phyloP scores from a whole-genome alignment of 1,284 basidiomycete genomes.

The Moesziomyces antarcticus region DNA sequence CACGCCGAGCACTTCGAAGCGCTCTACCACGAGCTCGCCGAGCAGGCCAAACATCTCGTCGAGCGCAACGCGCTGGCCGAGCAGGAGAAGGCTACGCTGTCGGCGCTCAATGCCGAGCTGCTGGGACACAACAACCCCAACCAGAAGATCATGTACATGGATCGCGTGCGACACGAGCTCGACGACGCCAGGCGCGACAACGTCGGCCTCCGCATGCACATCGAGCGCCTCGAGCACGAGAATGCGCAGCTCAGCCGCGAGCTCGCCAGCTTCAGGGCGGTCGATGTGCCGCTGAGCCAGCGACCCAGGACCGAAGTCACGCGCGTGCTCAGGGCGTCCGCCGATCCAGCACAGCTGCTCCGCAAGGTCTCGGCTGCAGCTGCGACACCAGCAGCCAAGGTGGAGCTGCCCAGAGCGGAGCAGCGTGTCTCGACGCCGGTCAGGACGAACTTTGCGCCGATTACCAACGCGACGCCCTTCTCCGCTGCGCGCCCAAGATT shows the following conservation, averaged over 20 bases:
- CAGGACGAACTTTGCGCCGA: conserved; percentile 3
- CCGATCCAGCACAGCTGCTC: conserved; percentile 26
- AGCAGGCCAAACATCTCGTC: conserved; percentile 34
- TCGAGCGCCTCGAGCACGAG: conserved; percentile 24
- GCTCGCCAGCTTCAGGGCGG: conserved; percentile 28
- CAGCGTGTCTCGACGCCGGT: conserved; percentile 14
- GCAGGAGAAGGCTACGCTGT: conserved; percentile 28
- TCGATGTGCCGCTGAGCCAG: conserved; percentile 38
- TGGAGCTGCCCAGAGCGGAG: neutral
- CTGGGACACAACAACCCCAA: conserved; percentile 44
- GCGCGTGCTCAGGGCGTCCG: conserved; percentile 21
- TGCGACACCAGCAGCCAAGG: neutral
- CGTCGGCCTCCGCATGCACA: conserved; percentile 14
- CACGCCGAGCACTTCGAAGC: conserved; percentile 21
- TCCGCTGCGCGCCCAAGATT: conserved; percentile 20
- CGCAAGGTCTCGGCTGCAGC: conserved; percentile 23
- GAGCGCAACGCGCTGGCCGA: conserved; percentile 36
- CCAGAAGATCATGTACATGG: conserved; percentile 53
- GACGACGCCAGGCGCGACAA: conserved; percentile 38
- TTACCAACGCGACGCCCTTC: conserved; percentile 23
- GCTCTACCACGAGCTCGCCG: conserved; percentile 37
- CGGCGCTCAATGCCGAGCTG: conserved; percentile 39
- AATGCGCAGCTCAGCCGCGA: conserved; percentile 20
- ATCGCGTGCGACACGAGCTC: conserved; percentile 33
- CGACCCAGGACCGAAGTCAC: conserved; percentile 36